Base-by-base conservation (phyloP, 176 grass and related monocot species). In the Typha latifolia region DNA sequence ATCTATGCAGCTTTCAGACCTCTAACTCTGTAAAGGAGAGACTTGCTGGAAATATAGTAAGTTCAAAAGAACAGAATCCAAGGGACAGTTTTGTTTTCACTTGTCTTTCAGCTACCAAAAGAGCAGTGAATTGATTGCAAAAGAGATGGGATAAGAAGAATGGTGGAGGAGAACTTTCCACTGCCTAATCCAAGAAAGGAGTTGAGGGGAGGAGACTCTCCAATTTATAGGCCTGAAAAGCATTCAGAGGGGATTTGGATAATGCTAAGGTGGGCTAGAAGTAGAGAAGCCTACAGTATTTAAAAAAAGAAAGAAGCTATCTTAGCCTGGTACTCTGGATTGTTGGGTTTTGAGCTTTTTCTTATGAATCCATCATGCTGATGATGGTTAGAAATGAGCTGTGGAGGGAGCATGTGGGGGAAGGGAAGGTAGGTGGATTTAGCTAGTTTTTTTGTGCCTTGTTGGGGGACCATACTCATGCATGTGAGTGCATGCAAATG, bases 401-500 rank as follows among this genome's bases (percentile, higher is more conserved):
- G 37, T 59, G 14, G 20, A 59, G 53, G 53, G 53, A 2, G 18
- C n/a, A 59, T 59, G 16, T 59, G 18, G 20, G 53, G 20, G n/a
- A 1, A 3, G 0, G 27, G 27, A 29, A 57, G n/a, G 2, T 57
- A 56, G 53, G 53, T 57, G 53, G 5, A 57, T 21, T 8, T 57
- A 59, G 7, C 53, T n/a, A 59, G n/a, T 8, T 59, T 59, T 20
- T 59, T 1, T 59, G 53, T 59, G 53, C 6, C 16, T 22, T 22
- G 6, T 11, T 59, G 51, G 16, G 53, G 53, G 53, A 57, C 53
- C 53, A 57, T 57, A 18, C 20, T 57, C 53, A 57, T 21, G 53
- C 53, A 57, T 19, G 53, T 57, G 53, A 59, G 53, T 59, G 53
- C 20, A 59, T 59, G 53, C 53, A 59, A 59, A 59, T 59, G 18